A percentile compares a stretch with the other conserved stretches of the same genome.
Evolutionary conservation across 768 basidiomycete genomes (phyloP).

Genomic region (Lyophyllum atratum): DNA sequence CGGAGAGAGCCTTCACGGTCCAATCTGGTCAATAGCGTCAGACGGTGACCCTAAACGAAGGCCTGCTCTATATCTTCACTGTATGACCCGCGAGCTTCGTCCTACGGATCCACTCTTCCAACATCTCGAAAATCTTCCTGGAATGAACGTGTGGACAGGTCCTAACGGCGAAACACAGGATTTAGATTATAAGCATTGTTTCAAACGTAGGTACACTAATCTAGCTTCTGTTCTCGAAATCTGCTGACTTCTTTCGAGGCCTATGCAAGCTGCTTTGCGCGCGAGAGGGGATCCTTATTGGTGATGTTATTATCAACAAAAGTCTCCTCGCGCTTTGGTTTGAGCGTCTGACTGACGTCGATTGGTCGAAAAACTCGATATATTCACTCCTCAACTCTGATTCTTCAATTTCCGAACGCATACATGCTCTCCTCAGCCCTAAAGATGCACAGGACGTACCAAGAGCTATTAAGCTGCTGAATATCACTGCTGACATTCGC

Average conservation of each 20-base stretch:
- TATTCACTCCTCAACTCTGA: not conserved
- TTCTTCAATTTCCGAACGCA: not conserved
- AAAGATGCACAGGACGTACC: constrained; percentile 35
- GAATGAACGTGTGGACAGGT: constrained; percentile 19
- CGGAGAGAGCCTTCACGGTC: constrained; percentile 21
- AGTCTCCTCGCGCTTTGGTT: constrained; percentile 18
- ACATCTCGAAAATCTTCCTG: constrained; percentile 10
- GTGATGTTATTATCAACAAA: constrained; percentile 20
- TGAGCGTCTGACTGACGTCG: constrained; percentile 19
- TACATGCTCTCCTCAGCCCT: constrained; percentile 26
- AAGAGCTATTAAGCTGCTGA: constrained; percentile 27
- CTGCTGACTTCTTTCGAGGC: constrained; percentile 16
- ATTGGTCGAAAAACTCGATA: constrained; percentile 21
- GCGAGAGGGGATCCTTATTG: constrained; percentile 19
- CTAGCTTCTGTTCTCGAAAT: not conserved
- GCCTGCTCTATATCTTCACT: constrained; percentile 21
- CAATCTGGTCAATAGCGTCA: constrained; percentile 17
- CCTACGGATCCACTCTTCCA: constrained; percentile 14
- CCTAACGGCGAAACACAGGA: constrained; percentile 17
- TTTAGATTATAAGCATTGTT: constrained; percentile 21
- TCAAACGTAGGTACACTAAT: constrained; percentile 19
- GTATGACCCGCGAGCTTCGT: constrained; percentile 18
- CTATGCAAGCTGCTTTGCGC: constrained; percentile 25
- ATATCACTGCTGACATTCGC: constrained; percentile 14
- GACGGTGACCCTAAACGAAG: constrained; percentile 23